A percentile compares a stretch with the other conserved stretches of the same genome.
phyloP scores from a whole-genome alignment of 2,329 filamentous ascomycete genomes.

The Neofusicoccum laricinum region DNA sequence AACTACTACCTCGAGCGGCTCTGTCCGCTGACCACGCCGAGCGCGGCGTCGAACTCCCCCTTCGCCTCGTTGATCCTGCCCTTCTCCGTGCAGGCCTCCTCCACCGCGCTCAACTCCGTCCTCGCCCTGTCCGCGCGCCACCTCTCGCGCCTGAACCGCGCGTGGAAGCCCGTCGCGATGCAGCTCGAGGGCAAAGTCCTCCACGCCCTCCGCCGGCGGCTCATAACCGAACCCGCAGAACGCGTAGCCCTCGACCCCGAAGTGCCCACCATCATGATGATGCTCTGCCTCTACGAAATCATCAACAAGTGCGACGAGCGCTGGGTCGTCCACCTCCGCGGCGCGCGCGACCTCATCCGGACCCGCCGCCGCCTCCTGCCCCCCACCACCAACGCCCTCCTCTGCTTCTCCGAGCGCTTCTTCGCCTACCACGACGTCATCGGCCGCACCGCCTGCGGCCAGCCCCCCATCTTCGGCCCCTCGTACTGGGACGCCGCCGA shows the following conservation, averaged over 20 bases:
- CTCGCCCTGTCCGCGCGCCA: conserved; percentile 41
- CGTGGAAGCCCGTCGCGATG: conserved; percentile 33
- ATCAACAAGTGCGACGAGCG: conserved; percentile 39
- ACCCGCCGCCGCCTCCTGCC: conserved; percentile 28
- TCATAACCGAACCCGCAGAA: conserved; percentile 28
- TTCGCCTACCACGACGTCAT: conserved; percentile 54
- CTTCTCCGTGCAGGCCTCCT: conserved; percentile 38
- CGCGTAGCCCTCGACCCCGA: conserved; percentile 26
- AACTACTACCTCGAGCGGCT: conserved; percentile 42
- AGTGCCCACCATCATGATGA: conserved; percentile 44
- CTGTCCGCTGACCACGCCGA: conserved; percentile 41
- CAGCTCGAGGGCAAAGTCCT: conserved; percentile 38
- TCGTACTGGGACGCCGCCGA: conserved; percentile 46
- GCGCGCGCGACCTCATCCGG: conserved; percentile 47
- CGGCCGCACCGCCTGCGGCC: conserved; percentile 50
- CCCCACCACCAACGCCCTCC: conserved; percentile 22
- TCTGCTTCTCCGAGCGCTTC: conserved; percentile 44
- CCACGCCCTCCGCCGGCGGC: conserved; percentile 33
- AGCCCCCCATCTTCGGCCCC: conserved; percentile 45
- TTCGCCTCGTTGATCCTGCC: conserved; percentile 41
- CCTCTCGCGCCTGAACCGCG: conserved; percentile 30
- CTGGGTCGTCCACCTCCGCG: conserved; percentile 50
- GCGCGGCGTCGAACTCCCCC: conserved; percentile 33
- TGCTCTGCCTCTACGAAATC: conserved; percentile 47
- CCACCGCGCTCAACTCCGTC: conserved; percentile 37